phyloP scores from a whole-genome alignment of 2,329 filamentous ascomycete genomes.

The Cordyceps militaris region DNA sequence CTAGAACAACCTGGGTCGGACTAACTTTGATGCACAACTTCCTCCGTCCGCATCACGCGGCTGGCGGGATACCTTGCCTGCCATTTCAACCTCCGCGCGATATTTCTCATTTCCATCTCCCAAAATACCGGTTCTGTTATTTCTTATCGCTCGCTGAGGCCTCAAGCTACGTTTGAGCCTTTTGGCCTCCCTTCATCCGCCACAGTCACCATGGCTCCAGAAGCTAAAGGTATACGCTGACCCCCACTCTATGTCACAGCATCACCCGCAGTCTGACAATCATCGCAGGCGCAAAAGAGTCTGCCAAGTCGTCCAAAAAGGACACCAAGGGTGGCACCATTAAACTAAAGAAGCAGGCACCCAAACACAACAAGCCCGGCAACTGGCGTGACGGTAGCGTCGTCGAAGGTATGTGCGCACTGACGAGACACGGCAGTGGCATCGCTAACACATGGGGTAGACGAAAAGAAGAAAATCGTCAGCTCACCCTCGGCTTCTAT shows the following conservation, averaged over 20 bases:
- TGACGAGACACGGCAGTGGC: background rate
- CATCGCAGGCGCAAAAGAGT: constrained; percentile 45
- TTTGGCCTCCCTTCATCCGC: background rate
- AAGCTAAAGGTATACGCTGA: constrained; percentile 12
- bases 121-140: background rate
- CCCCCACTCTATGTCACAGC: background rate
- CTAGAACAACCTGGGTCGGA: background rate
- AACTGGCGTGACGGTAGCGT: constrained; percentile 66
- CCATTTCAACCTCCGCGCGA: background rate
- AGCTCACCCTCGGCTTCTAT: constrained; percentile 35
- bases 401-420: constrained; percentile 45
- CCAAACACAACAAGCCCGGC: constrained; percentile 58
- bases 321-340: constrained; percentile 43
- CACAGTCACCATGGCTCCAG: constrained; percentile 9
- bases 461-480: constrained; percentile 49
- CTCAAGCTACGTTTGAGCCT: background rate
- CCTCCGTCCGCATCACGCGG: background rate
- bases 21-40: constrained; percentile 11
- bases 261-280: background rate
- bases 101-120: constrained; percentile 4
- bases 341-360: constrained; percentile 56
- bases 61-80: background rate
- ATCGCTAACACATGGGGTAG: constrained; percentile 23
- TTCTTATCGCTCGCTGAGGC: background rate
- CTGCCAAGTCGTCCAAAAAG: constrained; percentile 55